A percentile compares a stretch with the other conserved stretches of the same genome.
These are phyloP conservation scores for Endotrypanum monterogeii DNA, from an alignment of 208 protist species.

Conservation along the genomic window DNA sequence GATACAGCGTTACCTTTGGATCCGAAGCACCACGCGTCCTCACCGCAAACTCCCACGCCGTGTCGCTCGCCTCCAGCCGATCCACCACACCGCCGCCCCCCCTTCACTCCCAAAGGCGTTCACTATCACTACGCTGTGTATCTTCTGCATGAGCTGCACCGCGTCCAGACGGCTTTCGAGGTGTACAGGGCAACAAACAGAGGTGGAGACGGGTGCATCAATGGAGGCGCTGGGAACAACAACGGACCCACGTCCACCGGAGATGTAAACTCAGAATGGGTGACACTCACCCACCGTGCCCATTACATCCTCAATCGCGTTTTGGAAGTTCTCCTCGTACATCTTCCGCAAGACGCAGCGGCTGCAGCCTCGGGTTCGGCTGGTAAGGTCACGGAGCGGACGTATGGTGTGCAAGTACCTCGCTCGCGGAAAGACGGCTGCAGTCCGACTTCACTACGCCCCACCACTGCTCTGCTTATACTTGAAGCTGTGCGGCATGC, in stretches of 20 bases:
- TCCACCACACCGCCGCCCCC: neutral
- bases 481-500: conserved; percentile 23
- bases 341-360: conserved; percentile 17
- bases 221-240: neutral
- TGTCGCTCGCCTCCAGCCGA: neutral
- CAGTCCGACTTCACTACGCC: conserved; percentile 6
- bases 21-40: neutral
- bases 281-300: neutral
- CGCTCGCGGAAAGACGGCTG: neutral
- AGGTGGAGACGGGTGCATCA: neutral
- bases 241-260: neutral
- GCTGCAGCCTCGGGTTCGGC: neutral
- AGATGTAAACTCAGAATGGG: neutral
- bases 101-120: conserved; percentile 17
- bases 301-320: conserved; percentile 16
- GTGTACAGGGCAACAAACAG: neutral
- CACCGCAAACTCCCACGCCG: neutral
- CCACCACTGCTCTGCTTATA: conserved; percentile 22
- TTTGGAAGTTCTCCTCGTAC: conserved; percentile 35
- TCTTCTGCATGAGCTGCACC: conserved; percentile 2
- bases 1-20: neutral
- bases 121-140: conserved; percentile 17
- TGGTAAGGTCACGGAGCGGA: too few species aligned
- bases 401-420: neutral
- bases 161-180: neutral